Conservation (phyloP, 1,139 yeast species). For the Magnusiomyces fungicola region DNA sequence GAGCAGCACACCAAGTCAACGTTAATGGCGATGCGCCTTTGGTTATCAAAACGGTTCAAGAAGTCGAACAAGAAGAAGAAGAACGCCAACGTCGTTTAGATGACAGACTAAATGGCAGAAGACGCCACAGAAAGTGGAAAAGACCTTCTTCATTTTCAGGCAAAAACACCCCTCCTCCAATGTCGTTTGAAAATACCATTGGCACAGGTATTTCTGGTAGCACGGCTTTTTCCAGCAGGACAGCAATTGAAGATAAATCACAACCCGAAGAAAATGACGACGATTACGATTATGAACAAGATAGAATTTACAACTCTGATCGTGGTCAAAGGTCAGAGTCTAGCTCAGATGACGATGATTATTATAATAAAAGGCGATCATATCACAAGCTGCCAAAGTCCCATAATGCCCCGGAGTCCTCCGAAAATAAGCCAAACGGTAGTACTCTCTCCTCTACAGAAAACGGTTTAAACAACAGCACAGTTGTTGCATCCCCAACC, state of each 20-base stretch:
- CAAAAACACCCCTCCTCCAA: background rate
- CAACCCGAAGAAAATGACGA: background rate
- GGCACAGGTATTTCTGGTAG: no score
- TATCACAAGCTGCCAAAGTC: background rate
- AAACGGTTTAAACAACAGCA: no score
- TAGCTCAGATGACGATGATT: background rate
- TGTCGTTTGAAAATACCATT: background rate
- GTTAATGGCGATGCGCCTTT: background rate
- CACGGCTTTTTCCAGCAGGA: background rate
- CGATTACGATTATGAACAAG: background rate
- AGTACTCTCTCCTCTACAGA: background rate
- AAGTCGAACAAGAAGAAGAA: background rate
- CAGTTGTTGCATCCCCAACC: background rate
- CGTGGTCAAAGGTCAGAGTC: background rate
- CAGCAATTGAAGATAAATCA: background rate
- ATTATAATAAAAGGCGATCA: no score
- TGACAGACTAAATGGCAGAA: background rate
- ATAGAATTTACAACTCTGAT: background rate
- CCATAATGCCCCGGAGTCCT: background rate
- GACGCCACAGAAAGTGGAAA: background rate
- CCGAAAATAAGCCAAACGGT: background rate
- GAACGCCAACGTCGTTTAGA: background rate
- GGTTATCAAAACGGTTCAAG: background rate
- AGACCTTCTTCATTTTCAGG: background rate
- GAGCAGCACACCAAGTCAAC: background rate